Base-by-base conservation (phyloP, 441 rosid genomes). In the Populus hybrid region DNA sequence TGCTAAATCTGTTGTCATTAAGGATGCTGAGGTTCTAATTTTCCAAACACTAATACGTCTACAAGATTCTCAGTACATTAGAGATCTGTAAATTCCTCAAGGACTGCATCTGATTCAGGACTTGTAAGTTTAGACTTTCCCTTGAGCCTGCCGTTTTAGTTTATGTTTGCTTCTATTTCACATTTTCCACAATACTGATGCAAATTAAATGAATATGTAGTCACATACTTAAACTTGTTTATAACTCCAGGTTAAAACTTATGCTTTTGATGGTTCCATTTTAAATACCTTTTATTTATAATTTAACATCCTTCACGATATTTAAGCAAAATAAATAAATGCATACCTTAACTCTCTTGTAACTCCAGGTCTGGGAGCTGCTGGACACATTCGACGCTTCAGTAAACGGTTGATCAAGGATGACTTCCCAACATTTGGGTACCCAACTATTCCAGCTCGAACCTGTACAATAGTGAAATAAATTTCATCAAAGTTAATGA, bases 291-390 rank as follows among this genome's bases (percentile, higher is more conserved):
- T 69, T 14, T 14, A 3, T 7, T 32, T n/a, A 16, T 34, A 67
- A 21, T 32, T 46, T 42, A 21, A 68, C 26, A 64, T 66, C 46
- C 66, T 76, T 16, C 38, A 35, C 24, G 12, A 75, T 9, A 46
- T 35, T 0, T 24, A 81, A 77, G 70, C 32, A 53, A 72, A 1
- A 34, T 40, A 53, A 57, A 38, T 24, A 74, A 71, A 73, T 42
- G 59, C 87, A 26, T 89, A 95, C 98, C 88, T 93, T 73, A 93
- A 82, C 82, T 80, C 95, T 86, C 97, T 89, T 38, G 98, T 93
- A 82, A 95, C 94, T 75, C 99, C 99, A 16, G 98, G 99, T 82
- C 99, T 89, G 40, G 99, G 91, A 70, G 99, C 98, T 61, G 99
- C 98, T 7, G 95, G 82, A 78, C 98, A 95, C 89, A 91, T 85